Conservation (phyloP, 1,139 yeast species). For the Zygoascus hellenicus region DNA sequence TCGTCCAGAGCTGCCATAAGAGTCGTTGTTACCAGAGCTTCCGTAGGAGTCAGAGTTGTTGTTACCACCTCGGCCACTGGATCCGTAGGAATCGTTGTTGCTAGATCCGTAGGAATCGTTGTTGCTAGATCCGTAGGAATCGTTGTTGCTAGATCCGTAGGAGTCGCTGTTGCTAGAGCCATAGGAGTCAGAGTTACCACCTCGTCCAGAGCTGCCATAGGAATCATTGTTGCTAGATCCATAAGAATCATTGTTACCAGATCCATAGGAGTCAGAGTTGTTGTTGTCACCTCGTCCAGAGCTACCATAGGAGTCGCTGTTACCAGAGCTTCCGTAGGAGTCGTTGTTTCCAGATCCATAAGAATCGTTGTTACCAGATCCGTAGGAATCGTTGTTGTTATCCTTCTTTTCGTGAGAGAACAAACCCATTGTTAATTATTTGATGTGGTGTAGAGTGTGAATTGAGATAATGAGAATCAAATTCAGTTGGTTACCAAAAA, state of each 20-base stretch:
- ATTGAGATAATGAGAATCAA: background rate
- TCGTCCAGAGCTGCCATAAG: constrained; percentile 18
- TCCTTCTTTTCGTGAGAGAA: constrained; percentile 16
- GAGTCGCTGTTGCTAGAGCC: constrained; percentile 20
- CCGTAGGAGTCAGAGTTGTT: constrained; percentile 21
- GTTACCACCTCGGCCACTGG: constrained; percentile 18
- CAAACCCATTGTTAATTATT: constrained; percentile 12
- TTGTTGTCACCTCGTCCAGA: constrained; percentile 10
- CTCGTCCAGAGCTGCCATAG: constrained; percentile 25
- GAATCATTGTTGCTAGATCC: constrained; percentile 22
- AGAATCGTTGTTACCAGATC: constrained; percentile 15
- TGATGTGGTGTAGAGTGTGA: background rate
- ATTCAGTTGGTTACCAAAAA: background rate
- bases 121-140: constrained; percentile 12
- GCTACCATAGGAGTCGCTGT: constrained; percentile 17
- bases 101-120: constrained; percentile 22
- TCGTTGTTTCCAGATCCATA: constrained; percentile 18
- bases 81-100: constrained; percentile 19
- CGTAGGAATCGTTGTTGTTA: constrained; percentile 14
- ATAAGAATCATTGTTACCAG: constrained; percentile 19
- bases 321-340: constrained; percentile 21
- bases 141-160: constrained; percentile 16
- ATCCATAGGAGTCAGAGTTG: constrained; percentile 11
- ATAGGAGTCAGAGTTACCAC: constrained; percentile 20
- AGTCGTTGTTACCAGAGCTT: constrained; percentile 15